Evolutionary conservation across 306 rosid species (phyloP).

Genomic region (Begonia peltatifolia): DNA sequence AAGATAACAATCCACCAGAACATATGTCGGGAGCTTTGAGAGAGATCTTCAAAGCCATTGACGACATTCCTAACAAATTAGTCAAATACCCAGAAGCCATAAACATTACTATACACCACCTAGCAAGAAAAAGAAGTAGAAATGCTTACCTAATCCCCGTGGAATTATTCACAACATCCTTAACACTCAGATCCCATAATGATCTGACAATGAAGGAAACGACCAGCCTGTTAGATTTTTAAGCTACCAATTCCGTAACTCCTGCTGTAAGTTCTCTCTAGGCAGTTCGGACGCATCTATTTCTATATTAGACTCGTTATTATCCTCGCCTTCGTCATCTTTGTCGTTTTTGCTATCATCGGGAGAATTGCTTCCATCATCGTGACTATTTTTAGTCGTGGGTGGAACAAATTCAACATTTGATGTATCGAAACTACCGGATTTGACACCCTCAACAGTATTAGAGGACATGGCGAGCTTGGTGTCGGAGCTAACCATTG

Average conservation of each 20-base stretch:
- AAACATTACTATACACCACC: too few species aligned
- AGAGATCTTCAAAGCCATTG: too few species aligned
- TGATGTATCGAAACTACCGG: slow-evolving; percentile 23
- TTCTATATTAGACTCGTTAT: slow-evolving; percentile 14
- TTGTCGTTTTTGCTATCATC: slow-evolving; percentile 18
- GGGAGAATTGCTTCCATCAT: slow-evolving; percentile 10
- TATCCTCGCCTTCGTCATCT: slow-evolving; percentile 11
- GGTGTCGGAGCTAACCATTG: slow-evolving; percentile 23
- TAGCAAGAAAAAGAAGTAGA: too few species aligned
- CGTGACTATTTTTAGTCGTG: slow-evolving; percentile 22
- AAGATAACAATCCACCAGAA: too few species aligned
- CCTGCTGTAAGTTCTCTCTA: slow-evolving; percentile 14
- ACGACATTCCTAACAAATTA: too few species aligned
- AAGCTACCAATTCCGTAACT: slow-evolving; percentile 3
- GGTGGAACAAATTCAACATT: slow-evolving; percentile 22
- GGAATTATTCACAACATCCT: too few species aligned
- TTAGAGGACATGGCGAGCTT: slow-evolving; percentile 27
- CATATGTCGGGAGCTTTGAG: too few species aligned
- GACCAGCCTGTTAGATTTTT: too few species aligned
- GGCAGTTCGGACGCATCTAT: slow-evolving; percentile 24
- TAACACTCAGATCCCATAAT: too few species aligned
- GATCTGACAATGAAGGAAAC: too few species aligned
- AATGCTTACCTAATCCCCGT: too few species aligned
- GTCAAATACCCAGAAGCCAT: too few species aligned
- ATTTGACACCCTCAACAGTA: slow-evolving; percentile 21